Base-by-base conservation (phyloP, 1,284 basidiomycete genomes). In the Cystobasidium pallidum region DNA sequence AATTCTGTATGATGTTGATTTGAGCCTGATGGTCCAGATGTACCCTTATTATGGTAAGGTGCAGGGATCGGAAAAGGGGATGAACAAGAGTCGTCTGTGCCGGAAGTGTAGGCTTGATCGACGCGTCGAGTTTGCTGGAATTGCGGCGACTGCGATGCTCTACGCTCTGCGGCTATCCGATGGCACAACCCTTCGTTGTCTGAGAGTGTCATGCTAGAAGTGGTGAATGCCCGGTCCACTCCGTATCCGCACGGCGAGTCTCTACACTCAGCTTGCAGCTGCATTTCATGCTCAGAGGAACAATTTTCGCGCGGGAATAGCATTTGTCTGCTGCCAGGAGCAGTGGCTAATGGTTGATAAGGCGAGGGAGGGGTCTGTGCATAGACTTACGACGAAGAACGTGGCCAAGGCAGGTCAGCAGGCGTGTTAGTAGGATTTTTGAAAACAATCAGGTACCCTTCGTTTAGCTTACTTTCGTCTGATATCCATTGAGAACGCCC, bases 381-480 rank as follows among this genome's bases (percentile, higher is more conserved):
- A 26, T 51, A 8, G 15, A 8, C 17, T 51, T n/a, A 7, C 15
- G 24, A 24, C 4, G 11, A 26, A 6, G 54, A 36, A 11, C n/a
- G 32, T 19, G 58, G 34, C 6, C 17, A 61, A 32, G 10, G 36
- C 15, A 45, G 19, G 4, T 10, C 3, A 10, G 0, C 3, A n/a
- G 39, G 2, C 15, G 28, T 21, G 4, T 8, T 10, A n/a, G 36
- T 19, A 61, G 26, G 8, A 26, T 13, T 8, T 13, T 45, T 43
- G 58, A 6, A 6, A 1, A 21, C 34, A 43, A 24, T 21, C 26
- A 17, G 26, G n/a, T 47, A 30, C 4, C 24, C 62, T n/a, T 1
- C 19, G 24, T 64, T 36, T 64, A 15, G 58, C 24, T 21, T 39
- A 34, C 62, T 64, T n/a, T 64, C 62, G 49, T 47, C 62, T 19